These are phyloP conservation scores for Blastomyces gilchristii DNA, from an alignment of 2,329 filamentous ascomycete species.

Conservation along the genomic window DNA sequence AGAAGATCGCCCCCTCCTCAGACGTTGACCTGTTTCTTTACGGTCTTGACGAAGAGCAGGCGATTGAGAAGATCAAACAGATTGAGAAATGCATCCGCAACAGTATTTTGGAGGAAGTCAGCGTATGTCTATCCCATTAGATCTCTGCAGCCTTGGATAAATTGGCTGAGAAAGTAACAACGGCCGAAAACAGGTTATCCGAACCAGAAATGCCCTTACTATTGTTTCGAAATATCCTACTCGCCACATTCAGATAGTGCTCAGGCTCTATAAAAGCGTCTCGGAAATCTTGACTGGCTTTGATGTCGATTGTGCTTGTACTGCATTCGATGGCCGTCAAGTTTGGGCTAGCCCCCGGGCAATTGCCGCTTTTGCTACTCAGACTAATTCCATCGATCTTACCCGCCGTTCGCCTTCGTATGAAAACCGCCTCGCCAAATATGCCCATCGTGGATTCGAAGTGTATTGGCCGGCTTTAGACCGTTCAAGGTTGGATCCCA, in stretches of 20 bases:
- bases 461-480: slow-evolving; percentile 69
- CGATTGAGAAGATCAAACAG: slow-evolving; percentile 70
- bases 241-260: slow-evolving; percentile 74
- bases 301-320: slow-evolving; percentile 75
- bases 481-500: slow-evolving; percentile 67
- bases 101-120: slow-evolving; percentile 70
- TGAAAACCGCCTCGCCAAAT: slow-evolving; percentile 77
- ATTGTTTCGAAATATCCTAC: slow-evolving; percentile 77
- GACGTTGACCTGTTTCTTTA: slow-evolving; percentile 84
- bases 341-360: slow-evolving; percentile 72
- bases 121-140: slow-evolving; percentile 24
- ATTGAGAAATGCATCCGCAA: slow-evolving; percentile 68
- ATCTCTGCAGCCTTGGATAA: background rate
- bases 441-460: slow-evolving; percentile 75
- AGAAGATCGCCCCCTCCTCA: slow-evolving; percentile 68
- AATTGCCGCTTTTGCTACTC: slow-evolving; percentile 67
- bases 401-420: slow-evolving; percentile 74
- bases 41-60: slow-evolving; percentile 64
- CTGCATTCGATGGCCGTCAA: slow-evolving; percentile 68
- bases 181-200: slow-evolving; percentile 44
- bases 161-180: background rate
- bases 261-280: slow-evolving; percentile 73
- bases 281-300: slow-evolving; percentile 81
- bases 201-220: slow-evolving; percentile 79
- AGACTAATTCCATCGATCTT: slow-evolving; percentile 71